Conservation (phyloP, 495 filamentous ascomycete genomes). For the Aspergillus nanangensis region DNA sequence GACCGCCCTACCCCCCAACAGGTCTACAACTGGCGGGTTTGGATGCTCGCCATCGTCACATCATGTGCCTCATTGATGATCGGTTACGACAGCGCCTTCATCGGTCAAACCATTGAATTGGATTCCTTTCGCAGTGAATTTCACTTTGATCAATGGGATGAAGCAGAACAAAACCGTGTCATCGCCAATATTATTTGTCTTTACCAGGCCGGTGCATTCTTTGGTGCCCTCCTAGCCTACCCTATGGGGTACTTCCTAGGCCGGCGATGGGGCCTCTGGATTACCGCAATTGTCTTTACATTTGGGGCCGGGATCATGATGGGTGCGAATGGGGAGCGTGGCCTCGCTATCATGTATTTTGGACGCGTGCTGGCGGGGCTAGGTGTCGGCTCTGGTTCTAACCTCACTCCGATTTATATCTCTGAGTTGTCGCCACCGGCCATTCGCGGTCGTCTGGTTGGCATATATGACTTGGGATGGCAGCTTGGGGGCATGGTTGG, state of each 20-base stretch:
- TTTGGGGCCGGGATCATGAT: conserved; percentile 63
- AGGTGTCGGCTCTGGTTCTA: conserved; percentile 72
- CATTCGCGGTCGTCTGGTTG: conserved; percentile 74
- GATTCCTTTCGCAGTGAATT: conserved; percentile 62
- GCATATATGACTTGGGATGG: conserved; percentile 71
- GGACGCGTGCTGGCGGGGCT: conserved; percentile 72
- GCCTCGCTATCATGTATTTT: conserved; percentile 59
- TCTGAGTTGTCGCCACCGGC: conserved; percentile 77
- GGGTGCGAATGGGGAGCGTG: conserved; percentile 51
- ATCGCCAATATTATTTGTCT: conserved; percentile 66
- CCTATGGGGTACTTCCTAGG: conserved; percentile 52
- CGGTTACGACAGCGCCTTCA: conserved; percentile 71
- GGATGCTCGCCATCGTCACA: conserved; percentile 60
- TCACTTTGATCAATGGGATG: conserved; percentile 40
- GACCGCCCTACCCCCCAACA: conserved; percentile 61
- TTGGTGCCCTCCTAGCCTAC: conserved; percentile 57
- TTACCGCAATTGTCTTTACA: conserved; percentile 52
- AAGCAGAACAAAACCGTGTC: conserved; percentile 40
- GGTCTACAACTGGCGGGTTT: conserved; percentile 78
- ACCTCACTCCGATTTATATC: conserved; percentile 75
- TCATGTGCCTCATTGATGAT: conserved; percentile 72
- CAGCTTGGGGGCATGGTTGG: conserved; percentile 70
- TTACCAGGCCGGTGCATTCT: conserved; percentile 67
- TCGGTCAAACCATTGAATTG: conserved; percentile 63
- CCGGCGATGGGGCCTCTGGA: conserved; percentile 46